A percentile compares a stretch with the other conserved stretches of the same genome.
Conservation (phyloP, 2,329 filamentous ascomycete genomes). For the Exophiala calicioides region DNA sequence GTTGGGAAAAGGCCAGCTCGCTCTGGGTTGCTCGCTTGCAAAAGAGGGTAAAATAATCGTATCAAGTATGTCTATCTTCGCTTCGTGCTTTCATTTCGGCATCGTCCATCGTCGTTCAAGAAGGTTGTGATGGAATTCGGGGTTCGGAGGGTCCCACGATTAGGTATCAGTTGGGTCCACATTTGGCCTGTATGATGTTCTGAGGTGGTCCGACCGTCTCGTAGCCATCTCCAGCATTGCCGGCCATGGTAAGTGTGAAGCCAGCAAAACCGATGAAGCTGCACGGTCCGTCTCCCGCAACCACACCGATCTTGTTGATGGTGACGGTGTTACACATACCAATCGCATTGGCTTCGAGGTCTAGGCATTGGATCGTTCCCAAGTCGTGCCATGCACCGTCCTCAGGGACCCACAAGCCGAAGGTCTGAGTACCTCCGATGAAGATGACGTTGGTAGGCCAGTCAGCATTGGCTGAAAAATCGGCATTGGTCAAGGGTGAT, state of each 20-base stretch:
- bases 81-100: too few species aligned
- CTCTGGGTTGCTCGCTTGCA: too few species aligned
- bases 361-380: conserved; percentile 28
- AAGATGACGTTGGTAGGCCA: conserved; percentile 32
- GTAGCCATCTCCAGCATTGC: conserved; percentile 26
- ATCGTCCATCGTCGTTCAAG: too few species aligned
- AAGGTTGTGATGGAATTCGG: too few species aligned
- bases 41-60: too few species aligned
- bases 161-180: conserved; percentile 15
- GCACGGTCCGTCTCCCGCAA: conserved; percentile 39
- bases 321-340: conserved; percentile 29
- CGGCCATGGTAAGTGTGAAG: conserved; percentile 21
- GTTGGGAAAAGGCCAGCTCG: too few species aligned
- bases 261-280: conserved; percentile 35
- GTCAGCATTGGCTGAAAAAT: conserved; percentile 13
- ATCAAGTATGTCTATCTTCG: too few species aligned
- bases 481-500: conserved; percentile 19
- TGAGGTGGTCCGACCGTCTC: conserved; percentile 30
- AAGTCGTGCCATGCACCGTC: conserved; percentile 25
- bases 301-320: conserved; percentile 28
- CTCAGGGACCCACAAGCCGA: conserved; percentile 28
- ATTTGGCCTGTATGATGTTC: conserved; percentile 27
- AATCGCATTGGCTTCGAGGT: conserved; percentile 27
- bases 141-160: too few species aligned
- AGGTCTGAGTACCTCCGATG: conserved; percentile 28